A percentile compares a stretch with the other conserved stretches of the same genome.
Conservation (phyloP, 2,329 filamentous ascomycete species). For the Trichoderma sp. region DNA sequence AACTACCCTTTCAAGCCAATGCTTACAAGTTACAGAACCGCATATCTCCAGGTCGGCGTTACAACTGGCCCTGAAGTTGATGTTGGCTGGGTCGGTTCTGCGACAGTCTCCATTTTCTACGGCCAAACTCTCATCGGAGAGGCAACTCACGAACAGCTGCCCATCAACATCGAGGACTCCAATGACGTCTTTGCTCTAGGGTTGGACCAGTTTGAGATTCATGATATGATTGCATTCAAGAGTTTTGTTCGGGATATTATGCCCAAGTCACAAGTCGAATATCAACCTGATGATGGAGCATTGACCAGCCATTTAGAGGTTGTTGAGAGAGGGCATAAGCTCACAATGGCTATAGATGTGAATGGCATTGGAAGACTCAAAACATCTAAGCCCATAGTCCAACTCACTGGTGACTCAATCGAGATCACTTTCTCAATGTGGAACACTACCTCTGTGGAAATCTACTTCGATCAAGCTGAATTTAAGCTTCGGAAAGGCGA, state of each 20-base stretch:
- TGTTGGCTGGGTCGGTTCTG: slow-evolving; percentile 30
- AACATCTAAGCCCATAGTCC: slow-evolving; percentile 25
- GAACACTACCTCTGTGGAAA: slow-evolving; percentile 33
- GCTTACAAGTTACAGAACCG: slow-evolving; percentile 29
- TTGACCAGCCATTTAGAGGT: slow-evolving; percentile 28
- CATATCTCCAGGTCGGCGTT: slow-evolving; percentile 31
- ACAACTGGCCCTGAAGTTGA: slow-evolving; percentile 30
- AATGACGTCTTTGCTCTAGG: neutral
- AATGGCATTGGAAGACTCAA: slow-evolving; percentile 28
- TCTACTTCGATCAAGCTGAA: slow-evolving; percentile 30
- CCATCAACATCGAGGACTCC: slow-evolving; percentile 20
- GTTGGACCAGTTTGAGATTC: slow-evolving; percentile 25
- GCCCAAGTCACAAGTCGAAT: slow-evolving; percentile 26
- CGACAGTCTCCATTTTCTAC: slow-evolving; percentile 31
- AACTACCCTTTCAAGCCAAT: neutral
- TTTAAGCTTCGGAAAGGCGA: slow-evolving; percentile 33
- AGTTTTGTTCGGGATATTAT: slow-evolving; percentile 33
- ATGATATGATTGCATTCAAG: slow-evolving; percentile 29
- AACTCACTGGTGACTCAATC: slow-evolving; percentile 22
- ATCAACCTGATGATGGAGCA: slow-evolving; percentile 22
- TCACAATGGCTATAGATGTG: slow-evolving; percentile 29
- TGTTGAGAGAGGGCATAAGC: slow-evolving; percentile 26
- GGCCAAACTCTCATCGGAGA: slow-evolving; percentile 31
- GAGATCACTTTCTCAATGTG: slow-evolving; percentile 26
- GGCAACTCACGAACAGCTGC: slow-evolving; percentile 30